Evolutionary conservation across 2,329 filamentous ascomycete genomes (phyloP).

Genomic region (Scopulariopsis brevicaulis): DNA sequence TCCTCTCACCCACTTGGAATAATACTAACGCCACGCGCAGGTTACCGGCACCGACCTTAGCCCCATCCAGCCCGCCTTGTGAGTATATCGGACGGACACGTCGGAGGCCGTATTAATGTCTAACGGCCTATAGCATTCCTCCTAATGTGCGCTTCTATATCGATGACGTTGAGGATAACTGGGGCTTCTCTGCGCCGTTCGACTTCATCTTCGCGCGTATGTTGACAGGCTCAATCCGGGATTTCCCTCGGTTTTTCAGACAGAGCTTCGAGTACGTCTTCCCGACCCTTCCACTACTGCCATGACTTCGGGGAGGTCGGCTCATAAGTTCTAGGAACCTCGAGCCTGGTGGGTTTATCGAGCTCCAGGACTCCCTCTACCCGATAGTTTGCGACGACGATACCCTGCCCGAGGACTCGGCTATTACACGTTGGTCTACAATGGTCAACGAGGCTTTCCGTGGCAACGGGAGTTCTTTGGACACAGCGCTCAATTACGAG

Average conservation of each 20-base stretch:
- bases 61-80: conserved; percentile 27
- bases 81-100: conserved; percentile 2
- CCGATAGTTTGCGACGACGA: conserved; percentile 17
- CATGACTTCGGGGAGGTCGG: too few relatives aligned
- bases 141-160: conserved; percentile 36
- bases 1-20: neutral
- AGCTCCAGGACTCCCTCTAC: conserved; percentile 16
- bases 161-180: conserved; percentile 28
- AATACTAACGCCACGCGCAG: conserved; percentile 5
- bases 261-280: conserved; percentile 19
- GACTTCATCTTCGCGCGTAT: conserved; percentile 27
- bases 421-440: conserved; percentile 14
- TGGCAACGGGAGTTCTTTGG: conserved; percentile 16
- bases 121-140: too few relatives aligned
- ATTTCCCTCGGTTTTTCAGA: conserved; percentile 20
- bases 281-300: neutral
- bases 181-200: conserved; percentile 24
- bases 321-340: conserved; percentile 8
- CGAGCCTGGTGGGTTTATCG: conserved; percentile 21
- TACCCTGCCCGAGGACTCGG: conserved; percentile 14
- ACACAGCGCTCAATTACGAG: conserved; percentile 16
- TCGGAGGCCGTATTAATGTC: too few relatives aligned
- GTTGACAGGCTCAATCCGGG: conserved; percentile 15
- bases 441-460: conserved; percentile 15
- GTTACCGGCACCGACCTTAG: conserved; percentile 28